phyloP scores from a whole-genome alignment of 1,284 basidiomycete genomes.

The Lentinula novae-zelandiae region DNA sequence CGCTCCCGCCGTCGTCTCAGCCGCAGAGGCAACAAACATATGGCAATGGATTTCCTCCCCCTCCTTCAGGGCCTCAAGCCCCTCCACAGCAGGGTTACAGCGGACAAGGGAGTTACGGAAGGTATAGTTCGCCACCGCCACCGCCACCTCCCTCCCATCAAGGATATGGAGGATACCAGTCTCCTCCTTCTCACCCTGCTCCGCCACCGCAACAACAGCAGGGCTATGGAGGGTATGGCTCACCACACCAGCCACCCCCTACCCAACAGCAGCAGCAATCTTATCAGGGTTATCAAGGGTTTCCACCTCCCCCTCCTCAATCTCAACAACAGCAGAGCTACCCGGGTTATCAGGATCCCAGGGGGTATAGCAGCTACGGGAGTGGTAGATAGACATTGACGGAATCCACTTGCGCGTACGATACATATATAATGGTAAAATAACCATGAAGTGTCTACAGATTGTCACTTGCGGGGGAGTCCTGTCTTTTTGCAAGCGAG shows the following conservation, averaged over 20 bases:
- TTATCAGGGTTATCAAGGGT: slow-evolving; percentile 14
- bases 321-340: neutral
- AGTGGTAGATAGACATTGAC: neutral
- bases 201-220: neutral
- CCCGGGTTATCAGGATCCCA: neutral
- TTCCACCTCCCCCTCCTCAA: neutral
- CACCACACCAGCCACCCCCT: neutral
- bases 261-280: slow-evolving; percentile 7
- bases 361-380: neutral
- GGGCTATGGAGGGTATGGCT: slow-evolving; percentile 5
- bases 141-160: neutral
- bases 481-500: too few species aligned
- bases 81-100: slow-evolving; percentile 7
- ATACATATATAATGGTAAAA: neutral
- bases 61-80: slow-evolving; percentile 6
- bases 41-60: slow-evolving; percentile 9
- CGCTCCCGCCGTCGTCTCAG: slow-evolving; percentile 13
- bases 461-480: too few species aligned
- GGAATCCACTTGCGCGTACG: neutral
- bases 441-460: too few species aligned
- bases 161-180: neutral
- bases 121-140: neutral
- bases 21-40: slow-evolving; percentile 6
- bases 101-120: slow-evolving; percentile 6
- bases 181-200: neutral